phyloP scores from a whole-genome alignment of 139 green algal genomes.

The Picocystis salinarum region DNA sequence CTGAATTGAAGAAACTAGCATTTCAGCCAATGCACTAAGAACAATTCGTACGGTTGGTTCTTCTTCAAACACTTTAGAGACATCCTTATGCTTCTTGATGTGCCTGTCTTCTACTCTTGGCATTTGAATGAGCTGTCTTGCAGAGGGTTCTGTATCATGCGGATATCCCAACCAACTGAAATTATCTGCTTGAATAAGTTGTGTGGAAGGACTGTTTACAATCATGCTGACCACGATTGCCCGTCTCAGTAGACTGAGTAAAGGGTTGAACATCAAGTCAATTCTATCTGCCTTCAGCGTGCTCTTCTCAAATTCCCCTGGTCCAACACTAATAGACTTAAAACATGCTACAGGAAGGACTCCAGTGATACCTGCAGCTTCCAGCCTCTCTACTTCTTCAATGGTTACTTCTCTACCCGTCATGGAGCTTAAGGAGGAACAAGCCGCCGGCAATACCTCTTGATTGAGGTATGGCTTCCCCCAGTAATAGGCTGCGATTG shows the following conservation, averaged over 20 bases:
- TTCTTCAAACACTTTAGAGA: conserved; percentile 21
- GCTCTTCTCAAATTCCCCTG: too few species aligned
- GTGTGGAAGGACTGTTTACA: not conserved
- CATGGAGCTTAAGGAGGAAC: not conserved
- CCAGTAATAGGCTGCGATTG: not conserved
- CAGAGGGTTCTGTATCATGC: conserved; percentile 34
- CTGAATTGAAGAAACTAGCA: not conserved
- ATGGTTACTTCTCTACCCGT: not conserved
- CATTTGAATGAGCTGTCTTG: conserved; percentile 28
- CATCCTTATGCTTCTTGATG: conserved; percentile 4
- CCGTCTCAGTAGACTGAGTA: conserved; percentile 3
- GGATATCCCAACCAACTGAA: conserved; percentile 71
- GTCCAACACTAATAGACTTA: too few species aligned
- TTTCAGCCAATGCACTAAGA: conserved; percentile 3
- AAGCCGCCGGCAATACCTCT: not conserved
- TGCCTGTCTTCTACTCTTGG: conserved; percentile 3
- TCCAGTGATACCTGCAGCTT: too few species aligned
- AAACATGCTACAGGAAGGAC: too few species aligned
- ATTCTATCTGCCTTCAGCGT: too few species aligned
- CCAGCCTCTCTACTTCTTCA: too few species aligned
- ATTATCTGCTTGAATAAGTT: conserved; percentile 35
- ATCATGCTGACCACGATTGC: not conserved
- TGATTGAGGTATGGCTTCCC: not conserved
- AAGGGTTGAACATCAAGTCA: too few species aligned
- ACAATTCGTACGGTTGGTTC: not conserved